These are phyloP conservation scores for Pestalotiopsis sp. DNA, from an alignment of 2,329 filamentous ascomycete genomes.

Conservation along the genomic window DNA sequence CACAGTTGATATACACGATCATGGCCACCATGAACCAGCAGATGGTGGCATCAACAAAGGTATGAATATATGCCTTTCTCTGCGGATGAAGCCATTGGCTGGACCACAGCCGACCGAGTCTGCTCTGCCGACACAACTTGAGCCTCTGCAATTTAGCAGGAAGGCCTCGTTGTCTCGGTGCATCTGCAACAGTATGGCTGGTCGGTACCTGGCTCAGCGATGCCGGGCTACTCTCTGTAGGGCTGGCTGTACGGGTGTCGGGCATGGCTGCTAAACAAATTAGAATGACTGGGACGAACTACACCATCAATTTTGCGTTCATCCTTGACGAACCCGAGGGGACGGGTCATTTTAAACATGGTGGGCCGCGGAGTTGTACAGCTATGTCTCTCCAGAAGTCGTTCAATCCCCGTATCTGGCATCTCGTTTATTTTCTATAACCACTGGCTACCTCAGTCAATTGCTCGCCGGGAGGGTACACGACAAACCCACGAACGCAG, in stretches of 20 bases:
- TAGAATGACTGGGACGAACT: not conserved
- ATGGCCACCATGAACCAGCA: not conserved
- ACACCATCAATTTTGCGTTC: not conserved
- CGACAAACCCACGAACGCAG: not conserved
- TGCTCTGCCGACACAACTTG: not conserved
- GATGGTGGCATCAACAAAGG: slow-evolving; percentile 1
- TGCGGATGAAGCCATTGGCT: not conserved
- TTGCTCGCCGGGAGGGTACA: not conserved
- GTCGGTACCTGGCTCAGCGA: not conserved
- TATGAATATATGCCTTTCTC: not conserved
- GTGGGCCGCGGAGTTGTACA: not conserved
- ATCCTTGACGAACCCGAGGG: not conserved
- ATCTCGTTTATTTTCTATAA: not conserved
- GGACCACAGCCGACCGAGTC: not conserved
- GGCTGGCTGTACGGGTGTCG: not conserved
- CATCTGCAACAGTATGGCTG: not conserved
- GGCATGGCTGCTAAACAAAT: not conserved
- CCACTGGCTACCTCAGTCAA: not conserved
- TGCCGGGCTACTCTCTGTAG: not conserved
- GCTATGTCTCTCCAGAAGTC: not conserved
- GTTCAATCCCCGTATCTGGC: not conserved
- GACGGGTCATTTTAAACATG: slow-evolving; percentile 1
- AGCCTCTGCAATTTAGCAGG: not conserved
- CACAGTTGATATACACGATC: not conserved
- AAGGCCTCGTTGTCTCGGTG: not conserved